These are phyloP conservation scores for Trametes pubescens DNA, from an alignment of 1,284 basidiomycete species.

Conservation along the genomic window DNA sequence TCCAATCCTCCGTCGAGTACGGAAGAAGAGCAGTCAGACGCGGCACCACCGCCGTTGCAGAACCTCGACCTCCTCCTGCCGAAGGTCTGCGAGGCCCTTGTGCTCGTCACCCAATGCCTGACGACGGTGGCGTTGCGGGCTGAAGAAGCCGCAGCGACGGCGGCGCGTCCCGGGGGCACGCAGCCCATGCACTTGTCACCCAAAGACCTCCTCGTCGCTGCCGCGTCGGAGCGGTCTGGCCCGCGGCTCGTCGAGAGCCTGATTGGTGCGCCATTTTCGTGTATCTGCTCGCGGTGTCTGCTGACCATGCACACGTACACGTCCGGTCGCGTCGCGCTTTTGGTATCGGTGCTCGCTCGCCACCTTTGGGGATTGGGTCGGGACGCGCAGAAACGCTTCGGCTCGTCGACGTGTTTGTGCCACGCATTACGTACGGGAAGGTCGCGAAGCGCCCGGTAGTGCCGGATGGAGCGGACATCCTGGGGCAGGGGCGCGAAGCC, in stretches of 20 bases:
- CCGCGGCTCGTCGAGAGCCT: conserved; percentile 63
- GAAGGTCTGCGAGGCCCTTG: conserved; percentile 80
- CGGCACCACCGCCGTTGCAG: conserved; percentile 24
- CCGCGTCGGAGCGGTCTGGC: conserved; percentile 42
- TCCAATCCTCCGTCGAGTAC: background rate
- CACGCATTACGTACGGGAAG: conserved; percentile 79
- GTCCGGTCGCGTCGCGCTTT: too few relatives aligned
- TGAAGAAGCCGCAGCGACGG: conserved; percentile 44
- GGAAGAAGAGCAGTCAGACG: background rate
- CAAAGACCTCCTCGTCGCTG: conserved; percentile 27
- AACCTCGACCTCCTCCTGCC: conserved; percentile 72
- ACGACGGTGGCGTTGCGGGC: conserved; percentile 68
- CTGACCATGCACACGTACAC: conserved; percentile 4
- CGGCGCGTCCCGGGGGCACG: conserved; percentile 1
- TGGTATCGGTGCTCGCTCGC: too few relatives aligned
- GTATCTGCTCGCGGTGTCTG: conserved; percentile 1
- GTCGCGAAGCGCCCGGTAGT: conserved; percentile 46
- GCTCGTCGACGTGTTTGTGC: conserved; percentile 76
- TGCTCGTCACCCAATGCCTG: conserved; percentile 81
- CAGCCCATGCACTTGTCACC: conserved; percentile 10
- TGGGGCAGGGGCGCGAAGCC: conserved; percentile 1
- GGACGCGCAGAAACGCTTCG: conserved; percentile 67
- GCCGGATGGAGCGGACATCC: conserved; percentile 9
- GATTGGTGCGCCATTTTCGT: conserved; percentile 57
- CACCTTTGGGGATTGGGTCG: background rate